Percentiles rank a stretch among this genome's conserved stretches.
phyloP scores from a whole-genome alignment of 73 alveolate genomes.

The Blepharisma stoltei region DNA sequence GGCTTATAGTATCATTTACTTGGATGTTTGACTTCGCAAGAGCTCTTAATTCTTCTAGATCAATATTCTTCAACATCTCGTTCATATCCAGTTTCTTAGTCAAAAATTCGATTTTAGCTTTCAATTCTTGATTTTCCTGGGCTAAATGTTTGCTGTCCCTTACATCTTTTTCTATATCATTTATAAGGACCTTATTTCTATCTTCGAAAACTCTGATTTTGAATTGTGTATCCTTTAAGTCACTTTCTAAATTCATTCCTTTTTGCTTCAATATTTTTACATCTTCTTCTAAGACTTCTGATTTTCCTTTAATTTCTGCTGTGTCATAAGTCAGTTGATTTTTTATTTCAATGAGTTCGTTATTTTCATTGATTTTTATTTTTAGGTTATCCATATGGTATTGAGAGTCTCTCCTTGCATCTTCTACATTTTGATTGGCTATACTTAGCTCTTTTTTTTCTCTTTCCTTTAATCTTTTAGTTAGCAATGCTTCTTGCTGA shows the following conservation, averaged over 20 bases:
- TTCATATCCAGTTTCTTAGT: conserved; percentile 15
- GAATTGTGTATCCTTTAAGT: not conserved
- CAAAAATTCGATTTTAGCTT: not conserved
- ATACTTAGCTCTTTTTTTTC: not conserved
- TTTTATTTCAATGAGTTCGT: conserved; percentile 1
- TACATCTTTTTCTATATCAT: conserved; percentile 1
- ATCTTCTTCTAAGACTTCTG: conserved; percentile 7
- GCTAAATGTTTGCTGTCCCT: not conserved
- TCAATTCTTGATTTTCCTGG: conserved; percentile 13
- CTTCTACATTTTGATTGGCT: not conserved
- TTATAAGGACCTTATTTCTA: not conserved
- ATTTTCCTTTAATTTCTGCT: conserved; percentile 23
- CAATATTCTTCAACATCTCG: conserved; percentile 23
- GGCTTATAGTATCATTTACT: not conserved
- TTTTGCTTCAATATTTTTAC: not conserved
- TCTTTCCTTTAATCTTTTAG: not conserved
- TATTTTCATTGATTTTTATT: not conserved
- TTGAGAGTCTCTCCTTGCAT: not conserved
- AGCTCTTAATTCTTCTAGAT: conserved; percentile 2
- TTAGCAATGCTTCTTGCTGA: conserved; percentile 1
- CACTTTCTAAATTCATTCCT: not conserved
- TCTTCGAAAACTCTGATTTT: conserved; percentile 20
- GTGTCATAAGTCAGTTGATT: conserved; percentile 1
- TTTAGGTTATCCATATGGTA: not conserved
- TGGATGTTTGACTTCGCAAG: not conserved